A percentile compares a stretch with the other conserved stretches of the same genome.
Evolutionary conservation across 2,329 filamentous ascomycete species (phyloP).

Genomic region (Fusarium protoensiforme): DNA sequence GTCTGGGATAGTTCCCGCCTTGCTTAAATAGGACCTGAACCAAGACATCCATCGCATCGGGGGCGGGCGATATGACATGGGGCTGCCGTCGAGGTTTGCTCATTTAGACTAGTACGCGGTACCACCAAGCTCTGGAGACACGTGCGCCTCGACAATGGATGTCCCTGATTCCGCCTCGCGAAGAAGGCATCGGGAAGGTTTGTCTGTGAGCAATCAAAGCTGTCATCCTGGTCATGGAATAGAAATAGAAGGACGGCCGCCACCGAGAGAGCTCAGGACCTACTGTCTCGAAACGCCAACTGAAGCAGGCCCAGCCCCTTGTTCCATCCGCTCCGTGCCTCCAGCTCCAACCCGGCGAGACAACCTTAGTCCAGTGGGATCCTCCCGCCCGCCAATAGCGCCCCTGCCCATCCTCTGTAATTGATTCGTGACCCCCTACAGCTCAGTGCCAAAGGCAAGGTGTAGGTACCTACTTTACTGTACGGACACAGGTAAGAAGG

Average conservation of each 20-base stretch:
- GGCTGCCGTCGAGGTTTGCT: neutral
- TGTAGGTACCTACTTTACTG: neutral
- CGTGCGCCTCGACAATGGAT: neutral
- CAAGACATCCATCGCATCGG: neutral
- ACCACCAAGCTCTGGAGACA: neutral
- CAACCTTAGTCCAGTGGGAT: neutral
- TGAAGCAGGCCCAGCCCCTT: conserved; percentile 24
- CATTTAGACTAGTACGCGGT: neutral
- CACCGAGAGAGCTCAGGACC: neutral
- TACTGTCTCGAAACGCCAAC: conserved; percentile 26
- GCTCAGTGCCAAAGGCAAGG: conserved; percentile 6
- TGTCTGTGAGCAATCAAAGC: neutral
- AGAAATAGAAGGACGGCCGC: neutral
- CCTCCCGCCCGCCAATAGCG: conserved; percentile 4
- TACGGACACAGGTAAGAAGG: neutral
- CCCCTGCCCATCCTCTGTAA: conserved; percentile 15
- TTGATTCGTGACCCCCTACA: conserved; percentile 30
- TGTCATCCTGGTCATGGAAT: neutral
- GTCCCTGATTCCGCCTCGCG: neutral
- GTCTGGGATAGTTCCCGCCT: neutral
- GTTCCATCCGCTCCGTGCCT: neutral
- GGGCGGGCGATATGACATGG: neutral
- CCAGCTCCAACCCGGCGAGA: neutral
- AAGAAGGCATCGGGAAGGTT: neutral
- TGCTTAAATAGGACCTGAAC: neutral